Evolutionary conservation across 1,284 basidiomycete genomes (phyloP).

Genomic region (Anthracocystis walkeri): DNA sequence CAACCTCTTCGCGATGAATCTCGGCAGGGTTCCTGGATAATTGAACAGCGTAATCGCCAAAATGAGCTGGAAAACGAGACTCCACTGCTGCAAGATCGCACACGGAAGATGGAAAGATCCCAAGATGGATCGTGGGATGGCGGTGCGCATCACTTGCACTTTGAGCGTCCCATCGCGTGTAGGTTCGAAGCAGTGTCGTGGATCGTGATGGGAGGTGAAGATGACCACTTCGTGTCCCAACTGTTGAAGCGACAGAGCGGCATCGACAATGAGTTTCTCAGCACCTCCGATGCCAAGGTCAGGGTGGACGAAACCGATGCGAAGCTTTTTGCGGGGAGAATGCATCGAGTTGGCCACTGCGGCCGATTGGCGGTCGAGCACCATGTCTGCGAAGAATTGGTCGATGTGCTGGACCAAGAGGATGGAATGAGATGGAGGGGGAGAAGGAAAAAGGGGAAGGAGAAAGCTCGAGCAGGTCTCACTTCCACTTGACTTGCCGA

Average conservation of each 20-base stretch:
- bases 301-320: conserved; percentile 90
- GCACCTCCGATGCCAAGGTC: conserved; percentile 98
- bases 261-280: conserved; percentile 94
- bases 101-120: conserved; percentile 88
- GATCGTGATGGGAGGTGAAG: conserved; percentile 93
- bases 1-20: conserved; percentile 48
- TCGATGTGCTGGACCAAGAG: no score
- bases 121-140: conserved; percentile 79
- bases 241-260: conserved; percentile 85
- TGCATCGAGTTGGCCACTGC: conserved; percentile 48
- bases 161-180: conserved; percentile 76
- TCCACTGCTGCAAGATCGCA: conserved; percentile 87
- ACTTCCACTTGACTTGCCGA: neutral
- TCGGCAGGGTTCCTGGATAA: conserved; percentile 69
- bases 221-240: conserved; percentile 89
- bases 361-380: conserved; percentile 44
- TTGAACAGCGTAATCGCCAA: conserved; percentile 51
- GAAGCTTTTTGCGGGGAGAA: conserved; percentile 50
- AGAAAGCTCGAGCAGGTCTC: neutral
- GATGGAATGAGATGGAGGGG: neutral
- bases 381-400: conserved; percentile 12
- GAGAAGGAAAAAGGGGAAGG: neutral
- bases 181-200: conserved; percentile 70
- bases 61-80: conserved; percentile 73
- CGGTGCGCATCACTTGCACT: conserved; percentile 82